Percentiles rank a stretch among this genome's conserved stretches.
Evolutionary conservation across 805 yeast genomes (phyloP).

Genomic region (Candida andamanensis): DNA sequence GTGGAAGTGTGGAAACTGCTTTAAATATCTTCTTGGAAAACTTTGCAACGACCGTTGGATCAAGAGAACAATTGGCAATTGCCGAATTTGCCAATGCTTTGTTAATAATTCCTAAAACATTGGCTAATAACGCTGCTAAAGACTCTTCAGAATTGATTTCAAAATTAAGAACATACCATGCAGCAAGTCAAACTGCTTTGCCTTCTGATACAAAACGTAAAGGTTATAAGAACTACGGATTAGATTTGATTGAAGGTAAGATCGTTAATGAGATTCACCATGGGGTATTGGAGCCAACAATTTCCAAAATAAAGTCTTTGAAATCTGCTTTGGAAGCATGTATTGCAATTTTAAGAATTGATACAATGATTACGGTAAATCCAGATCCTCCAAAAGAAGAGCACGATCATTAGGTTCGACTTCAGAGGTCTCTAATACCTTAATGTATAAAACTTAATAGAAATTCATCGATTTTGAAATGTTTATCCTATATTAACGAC

Average conservation of each 20-base stretch:
- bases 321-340: conserved; percentile 98
- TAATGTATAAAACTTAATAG: too few relatives aligned
- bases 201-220: conserved; percentile 80
- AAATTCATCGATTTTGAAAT: too few relatives aligned
- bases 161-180: conserved; percentile 91
- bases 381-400: conserved; percentile 93
- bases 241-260: conserved; percentile 87
- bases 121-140: conserved; percentile 96
- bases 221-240: conserved; percentile 84
- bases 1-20: conserved; percentile 98
- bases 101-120: conserved; percentile 89
- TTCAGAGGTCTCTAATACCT: too few relatives aligned
- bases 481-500: too few relatives aligned
- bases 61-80: conserved; percentile 95
- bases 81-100: conserved; percentile 94
- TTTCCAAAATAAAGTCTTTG: conserved; percentile 86
- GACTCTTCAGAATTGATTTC: conserved; percentile 94
- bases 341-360: conserved; percentile 93
- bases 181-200: conserved; percentile 85
- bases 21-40: conserved; percentile 90
- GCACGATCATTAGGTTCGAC: conserved; percentile 65
- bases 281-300: conserved; percentile 95
- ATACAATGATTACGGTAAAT: conserved; percentile 95
- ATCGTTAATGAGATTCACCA: conserved; percentile 76
- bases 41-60: conserved; percentile 96